phyloP scores from a whole-genome alignment of 106 monocot species.

The Dactylorhiza incarnata region DNA sequence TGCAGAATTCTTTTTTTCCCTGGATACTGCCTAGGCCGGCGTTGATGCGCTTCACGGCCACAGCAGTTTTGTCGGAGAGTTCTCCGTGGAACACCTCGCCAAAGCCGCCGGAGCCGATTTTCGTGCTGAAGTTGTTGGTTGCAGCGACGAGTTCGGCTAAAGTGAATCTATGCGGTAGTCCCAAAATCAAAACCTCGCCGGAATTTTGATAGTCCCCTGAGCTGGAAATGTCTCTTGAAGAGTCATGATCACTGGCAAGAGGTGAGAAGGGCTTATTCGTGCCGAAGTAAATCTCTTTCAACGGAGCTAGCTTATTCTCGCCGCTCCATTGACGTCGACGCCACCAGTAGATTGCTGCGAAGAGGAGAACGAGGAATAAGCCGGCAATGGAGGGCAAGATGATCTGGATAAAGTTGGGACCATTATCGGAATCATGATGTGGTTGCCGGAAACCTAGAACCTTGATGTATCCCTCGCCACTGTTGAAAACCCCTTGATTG shows the following conservation, averaged over 20 bases:
- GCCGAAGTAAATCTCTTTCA: neutral
- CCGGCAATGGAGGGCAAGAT: slow-evolving; percentile 50
- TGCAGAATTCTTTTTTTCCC: slow-evolving; percentile 78
- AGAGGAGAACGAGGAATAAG: slow-evolving; percentile 31
- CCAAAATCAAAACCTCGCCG: slow-evolving; percentile 49
- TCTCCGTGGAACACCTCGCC: slow-evolving; percentile 73
- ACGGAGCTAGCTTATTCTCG: neutral
- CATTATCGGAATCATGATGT: neutral
- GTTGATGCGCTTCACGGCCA: slow-evolving; percentile 74
- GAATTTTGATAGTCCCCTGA: slow-evolving; percentile 16
- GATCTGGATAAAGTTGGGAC: slow-evolving; percentile 23
- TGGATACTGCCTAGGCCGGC: slow-evolving; percentile 33
- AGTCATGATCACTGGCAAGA: neutral
- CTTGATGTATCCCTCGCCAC: slow-evolving; percentile 45
- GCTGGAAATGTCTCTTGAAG: neutral
- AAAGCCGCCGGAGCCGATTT: slow-evolving; percentile 78
- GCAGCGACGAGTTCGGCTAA: slow-evolving; percentile 48
- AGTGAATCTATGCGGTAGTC: slow-evolving; percentile 64
- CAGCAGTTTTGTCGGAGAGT: slow-evolving; percentile 35
- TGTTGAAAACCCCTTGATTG: neutral
- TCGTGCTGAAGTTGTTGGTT: slow-evolving; percentile 42
- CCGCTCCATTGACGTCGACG: neutral
- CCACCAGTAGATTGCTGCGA: slow-evolving; percentile 26
- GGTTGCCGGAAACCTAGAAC: neutral
- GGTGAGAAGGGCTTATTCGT: neutral